These are phyloP conservation scores for Cytospora piceae DNA, from an alignment of 2,329 filamentous ascomycete species.

Conservation along the genomic window DNA sequence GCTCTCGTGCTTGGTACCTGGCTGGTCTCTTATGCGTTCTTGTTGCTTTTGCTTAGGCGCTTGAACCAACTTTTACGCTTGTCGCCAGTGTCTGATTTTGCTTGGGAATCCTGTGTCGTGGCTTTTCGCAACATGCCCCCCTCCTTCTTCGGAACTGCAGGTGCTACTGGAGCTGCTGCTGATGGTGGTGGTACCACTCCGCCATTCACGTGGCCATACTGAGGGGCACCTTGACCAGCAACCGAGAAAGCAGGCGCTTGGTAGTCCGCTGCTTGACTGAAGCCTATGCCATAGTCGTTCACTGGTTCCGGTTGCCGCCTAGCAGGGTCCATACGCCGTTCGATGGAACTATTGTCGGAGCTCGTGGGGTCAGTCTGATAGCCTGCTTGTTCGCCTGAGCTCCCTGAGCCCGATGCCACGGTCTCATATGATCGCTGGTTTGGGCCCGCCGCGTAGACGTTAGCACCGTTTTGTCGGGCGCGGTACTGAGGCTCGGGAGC, in stretches of 20 bases:
- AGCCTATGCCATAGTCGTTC: slow-evolving; percentile 69
- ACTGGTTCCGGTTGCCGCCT: slow-evolving; percentile 55
- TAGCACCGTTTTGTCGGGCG: slow-evolving; percentile 46
- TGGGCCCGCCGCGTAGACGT: slow-evolving; percentile 58
- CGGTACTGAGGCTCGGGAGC: slow-evolving; percentile 51
- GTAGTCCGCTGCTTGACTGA: slow-evolving; percentile 49
- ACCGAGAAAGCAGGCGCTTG: slow-evolving; percentile 47
- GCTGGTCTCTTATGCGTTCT: slow-evolving; percentile 10
- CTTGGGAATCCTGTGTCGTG: slow-evolving; percentile 25
- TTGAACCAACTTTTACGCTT: slow-evolving; percentile 93
- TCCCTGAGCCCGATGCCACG: slow-evolving; percentile 75
- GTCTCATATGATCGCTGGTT: slow-evolving; percentile 87
- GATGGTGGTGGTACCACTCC: slow-evolving; percentile 5
- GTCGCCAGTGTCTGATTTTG: slow-evolving; percentile 49
- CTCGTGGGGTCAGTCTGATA: slow-evolving; percentile 85
- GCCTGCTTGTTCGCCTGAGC: slow-evolving; percentile 72
- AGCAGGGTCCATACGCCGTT: slow-evolving; percentile 65
- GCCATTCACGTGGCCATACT: slow-evolving; percentile 32
- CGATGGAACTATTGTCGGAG: slow-evolving; percentile 90
- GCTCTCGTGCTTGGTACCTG: neutral
- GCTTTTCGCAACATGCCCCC: slow-evolving; percentile 36
- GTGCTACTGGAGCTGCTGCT: slow-evolving; percentile 25
- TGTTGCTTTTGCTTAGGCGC: slow-evolving; percentile 69
- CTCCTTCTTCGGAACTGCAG: slow-evolving; percentile 42
- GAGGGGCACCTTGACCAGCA: slow-evolving; percentile 34